A percentile compares a stretch with the other conserved stretches of the same genome.
These are phyloP conservation scores for Mycena chlorophos DNA, from an alignment of 768 basidiomycete genomes.

Conservation along the genomic window DNA sequence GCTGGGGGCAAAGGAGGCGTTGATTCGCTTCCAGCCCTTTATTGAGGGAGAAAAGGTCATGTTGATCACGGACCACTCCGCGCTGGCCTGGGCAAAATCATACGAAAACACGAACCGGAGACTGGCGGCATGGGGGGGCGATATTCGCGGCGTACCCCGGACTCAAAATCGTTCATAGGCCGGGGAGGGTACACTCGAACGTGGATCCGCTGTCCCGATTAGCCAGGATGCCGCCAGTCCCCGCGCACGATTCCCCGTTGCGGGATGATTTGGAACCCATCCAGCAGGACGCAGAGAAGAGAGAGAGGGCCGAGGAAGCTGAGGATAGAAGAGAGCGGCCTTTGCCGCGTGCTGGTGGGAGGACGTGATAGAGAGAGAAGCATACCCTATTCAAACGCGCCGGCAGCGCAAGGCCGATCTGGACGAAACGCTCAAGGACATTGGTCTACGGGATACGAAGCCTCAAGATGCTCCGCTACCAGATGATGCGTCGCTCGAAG, in stretches of 20 bases:
- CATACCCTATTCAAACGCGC: background rate
- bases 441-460: background rate
- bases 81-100: too few species aligned
- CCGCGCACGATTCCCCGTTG: background rate
- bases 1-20: too few species aligned
- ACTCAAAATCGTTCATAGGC: too few species aligned
- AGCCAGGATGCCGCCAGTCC: background rate
- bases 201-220: too few species aligned
- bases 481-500: too few species aligned
- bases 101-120: too few species aligned
- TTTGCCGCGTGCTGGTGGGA: constrained; percentile 13
- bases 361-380: background rate
- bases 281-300: background rate
- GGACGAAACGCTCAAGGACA: background rate
- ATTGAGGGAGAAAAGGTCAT: too few species aligned
- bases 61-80: too few species aligned
- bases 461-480: background rate
- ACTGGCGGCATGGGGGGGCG: too few species aligned
- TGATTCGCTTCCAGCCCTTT: too few species aligned
- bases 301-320: background rate
- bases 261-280: background rate
- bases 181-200: too few species aligned
- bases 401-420: background rate
- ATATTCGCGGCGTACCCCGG: too few species aligned
- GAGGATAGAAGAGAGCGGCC: background rate